Base-by-base conservation (phyloP, 2,329 filamentous ascomycete genomes). In the Aschersonia sp. region DNA sequence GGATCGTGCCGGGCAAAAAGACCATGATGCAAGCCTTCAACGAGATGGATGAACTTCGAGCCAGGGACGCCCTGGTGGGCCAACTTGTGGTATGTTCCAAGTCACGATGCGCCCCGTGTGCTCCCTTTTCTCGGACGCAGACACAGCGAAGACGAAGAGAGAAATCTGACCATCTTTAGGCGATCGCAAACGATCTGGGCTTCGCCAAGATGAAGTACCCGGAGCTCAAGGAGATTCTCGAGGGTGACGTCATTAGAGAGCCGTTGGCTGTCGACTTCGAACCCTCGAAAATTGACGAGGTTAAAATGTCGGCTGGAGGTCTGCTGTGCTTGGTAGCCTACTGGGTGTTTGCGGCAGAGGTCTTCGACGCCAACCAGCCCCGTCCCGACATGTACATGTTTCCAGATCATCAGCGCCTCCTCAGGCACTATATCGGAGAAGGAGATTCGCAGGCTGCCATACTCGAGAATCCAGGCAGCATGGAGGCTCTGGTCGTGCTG, bases 51-150 rank as follows among this genome's bases (percentile, higher is more conserved):
- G 65, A 72, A 41, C 63, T 87, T 32, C 72, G 78, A 49, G 74
- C 74, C 12, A 71, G 77, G 49, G 78, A 85, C 51, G 74, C 76
- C 6, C 73, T 84, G 44, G 72, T 86, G n/a, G 84, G 84, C 0
- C 81, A 88, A 57, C 65, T 89, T 30, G 80, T 81, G 52, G 79
- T 82, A 65, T 61, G 75, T 69, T 31, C 31, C 4, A 22, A 22
- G 22, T 22, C 22, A 22, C 22, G 22, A 22, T 22, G 22, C 22
- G 22, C 22, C 22, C 22, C 4, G 22, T 22, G 22, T 12, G 22
- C 41, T 42, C 8, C 8, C 22, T 2, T 22, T 22, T 22, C 22
- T 22, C 22, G 4, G 22, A 22, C 22, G 22, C 22, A 22, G 22
- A 22, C 22, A 22, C 22, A 22, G 22, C 22, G 2, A 4, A 22